Conservation (phyloP, 2,329 filamentous ascomycete genomes). For the Diatrype stigma region DNA sequence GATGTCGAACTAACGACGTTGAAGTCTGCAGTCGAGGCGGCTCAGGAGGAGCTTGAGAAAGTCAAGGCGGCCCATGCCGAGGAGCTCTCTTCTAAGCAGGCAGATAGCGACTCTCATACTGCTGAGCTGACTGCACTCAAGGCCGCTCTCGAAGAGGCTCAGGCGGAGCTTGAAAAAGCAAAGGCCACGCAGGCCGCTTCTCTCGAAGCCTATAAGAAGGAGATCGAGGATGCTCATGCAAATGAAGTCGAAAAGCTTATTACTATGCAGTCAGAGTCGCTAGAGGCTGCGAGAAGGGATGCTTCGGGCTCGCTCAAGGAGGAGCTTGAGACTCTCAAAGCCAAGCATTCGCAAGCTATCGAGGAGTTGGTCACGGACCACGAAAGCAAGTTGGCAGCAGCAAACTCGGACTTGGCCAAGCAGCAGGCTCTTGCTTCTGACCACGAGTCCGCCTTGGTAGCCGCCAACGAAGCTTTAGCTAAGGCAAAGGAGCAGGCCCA, state of each 20-base stretch:
- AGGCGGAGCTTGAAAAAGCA: conserved; percentile 24
- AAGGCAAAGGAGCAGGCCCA: conserved; percentile 25
- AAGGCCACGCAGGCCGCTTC: conserved; percentile 26
- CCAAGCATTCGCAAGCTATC: conserved; percentile 42
- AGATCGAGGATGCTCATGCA: conserved; percentile 35
- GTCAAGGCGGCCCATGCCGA: conserved; percentile 17
- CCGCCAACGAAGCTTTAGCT: conserved; percentile 27
- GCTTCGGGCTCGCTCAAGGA: conserved; percentile 15
- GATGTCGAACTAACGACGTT: conserved; percentile 32
- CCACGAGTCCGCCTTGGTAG: conserved; percentile 31
- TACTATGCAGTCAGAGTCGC: conserved; percentile 35
- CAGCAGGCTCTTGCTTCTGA: conserved; percentile 27
- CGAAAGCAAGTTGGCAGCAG: conserved; percentile 22
- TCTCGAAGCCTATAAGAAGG: conserved; percentile 37
- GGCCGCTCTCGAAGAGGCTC: conserved; percentile 28
- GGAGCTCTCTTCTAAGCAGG: conserved; percentile 30
- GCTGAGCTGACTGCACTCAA: conserved; percentile 33
- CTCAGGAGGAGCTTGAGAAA: conserved; percentile 24
- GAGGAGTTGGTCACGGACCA: conserved; percentile 37
- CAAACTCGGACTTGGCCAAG: conserved; percentile 25
- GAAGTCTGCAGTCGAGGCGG: conserved; percentile 29
- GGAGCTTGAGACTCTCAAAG: conserved; percentile 28
- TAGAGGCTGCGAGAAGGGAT: conserved; percentile 41
- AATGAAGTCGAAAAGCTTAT: conserved; percentile 43
- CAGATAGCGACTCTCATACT: conserved; percentile 29